A percentile compares a stretch with the other conserved stretches of the same genome.
These are phyloP conservation scores for Pyrus bretschneideri DNA, from an alignment of 306 rosid species.

Conservation along the genomic window DNA sequence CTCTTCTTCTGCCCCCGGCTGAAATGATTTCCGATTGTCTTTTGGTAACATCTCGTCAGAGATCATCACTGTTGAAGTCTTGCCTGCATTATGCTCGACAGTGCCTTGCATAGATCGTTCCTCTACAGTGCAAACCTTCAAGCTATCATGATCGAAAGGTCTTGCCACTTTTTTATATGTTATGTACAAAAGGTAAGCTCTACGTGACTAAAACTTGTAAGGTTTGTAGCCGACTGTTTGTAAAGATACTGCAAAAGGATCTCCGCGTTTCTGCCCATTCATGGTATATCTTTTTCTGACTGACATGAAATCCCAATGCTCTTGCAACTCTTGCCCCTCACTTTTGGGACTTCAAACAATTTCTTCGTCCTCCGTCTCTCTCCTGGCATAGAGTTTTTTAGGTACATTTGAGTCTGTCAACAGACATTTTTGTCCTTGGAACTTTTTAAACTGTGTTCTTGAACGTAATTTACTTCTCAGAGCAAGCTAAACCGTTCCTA, in stretches of 20 bases:
- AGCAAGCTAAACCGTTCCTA: conserved; percentile 27
- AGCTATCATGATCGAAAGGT: background rate
- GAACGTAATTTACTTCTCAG: conserved; percentile 4
- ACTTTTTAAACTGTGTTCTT: conserved; percentile 4
- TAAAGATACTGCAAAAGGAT: background rate
- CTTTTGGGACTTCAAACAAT: background rate
- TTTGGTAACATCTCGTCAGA: background rate
- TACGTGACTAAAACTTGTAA: background rate
- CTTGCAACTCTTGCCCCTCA: background rate
- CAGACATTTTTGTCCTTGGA: conserved; percentile 9
- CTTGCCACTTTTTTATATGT: background rate
- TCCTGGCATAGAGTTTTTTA: background rate
- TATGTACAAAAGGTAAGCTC: background rate
- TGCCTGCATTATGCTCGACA: background rate
- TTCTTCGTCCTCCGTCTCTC: background rate
- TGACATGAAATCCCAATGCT: background rate
- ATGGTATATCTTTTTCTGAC: background rate
- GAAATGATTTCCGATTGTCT: background rate
- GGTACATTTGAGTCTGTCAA: background rate
- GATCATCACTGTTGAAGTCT: background rate
- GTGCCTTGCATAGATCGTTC: background rate
- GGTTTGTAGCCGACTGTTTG: background rate
- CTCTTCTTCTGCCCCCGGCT: background rate
- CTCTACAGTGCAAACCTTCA: background rate
- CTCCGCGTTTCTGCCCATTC: background rate